Evolutionary conservation across 2,329 filamentous ascomycete species (phyloP).

Genomic region (Pestalotiopsis sp.): DNA sequence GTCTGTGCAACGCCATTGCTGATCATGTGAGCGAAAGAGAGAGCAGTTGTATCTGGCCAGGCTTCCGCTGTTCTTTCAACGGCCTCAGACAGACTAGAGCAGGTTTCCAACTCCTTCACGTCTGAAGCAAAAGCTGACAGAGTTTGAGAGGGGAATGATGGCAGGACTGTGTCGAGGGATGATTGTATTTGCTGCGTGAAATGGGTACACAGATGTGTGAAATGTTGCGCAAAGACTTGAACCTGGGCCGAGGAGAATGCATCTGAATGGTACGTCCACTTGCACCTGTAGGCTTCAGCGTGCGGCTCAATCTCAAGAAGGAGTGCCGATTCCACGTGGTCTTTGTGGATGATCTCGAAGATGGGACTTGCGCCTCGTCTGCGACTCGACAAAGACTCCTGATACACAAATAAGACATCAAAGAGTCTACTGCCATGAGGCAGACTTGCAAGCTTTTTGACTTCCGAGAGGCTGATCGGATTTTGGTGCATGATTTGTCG

Average conservation of each 20-base stretch:
- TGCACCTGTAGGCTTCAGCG: slow-evolving; percentile 40
- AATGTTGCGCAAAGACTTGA: slow-evolving; percentile 58
- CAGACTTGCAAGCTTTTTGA: slow-evolving; percentile 62
- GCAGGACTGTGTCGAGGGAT: slow-evolving; percentile 23
- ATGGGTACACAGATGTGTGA: slow-evolving; percentile 51
- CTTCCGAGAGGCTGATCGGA: slow-evolving; percentile 65
- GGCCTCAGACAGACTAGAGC: slow-evolving; percentile 47
- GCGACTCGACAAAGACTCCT: slow-evolving; percentile 64
- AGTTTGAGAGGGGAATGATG: slow-evolving; percentile 29
- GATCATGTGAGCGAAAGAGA: slow-evolving; percentile 63
- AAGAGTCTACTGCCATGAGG: slow-evolving; percentile 64
- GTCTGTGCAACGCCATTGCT: slow-evolving; percentile 33
- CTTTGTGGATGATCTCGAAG: slow-evolving; percentile 59
- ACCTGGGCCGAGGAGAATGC: slow-evolving; percentile 57
- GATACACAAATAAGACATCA: slow-evolving; percentile 81
- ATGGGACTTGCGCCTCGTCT: slow-evolving; percentile 37
- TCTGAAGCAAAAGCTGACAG: slow-evolving; percentile 53
- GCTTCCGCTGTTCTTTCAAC: slow-evolving; percentile 55
- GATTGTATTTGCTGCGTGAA: slow-evolving; percentile 28
- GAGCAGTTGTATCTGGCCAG: slow-evolving; percentile 57
- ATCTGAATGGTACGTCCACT: slow-evolving; percentile 49
- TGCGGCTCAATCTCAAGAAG: slow-evolving; percentile 76
- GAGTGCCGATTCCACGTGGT: slow-evolving; percentile 75
- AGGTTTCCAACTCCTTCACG: slow-evolving; percentile 32
- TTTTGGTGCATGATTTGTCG: slow-evolving; percentile 66